Percentiles rank a stretch among this genome's conserved stretches.
These are phyloP conservation scores for Chrysopogon serrulatus DNA, from an alignment of 176 grass and related monocot genomes.

Conservation along the genomic window DNA sequence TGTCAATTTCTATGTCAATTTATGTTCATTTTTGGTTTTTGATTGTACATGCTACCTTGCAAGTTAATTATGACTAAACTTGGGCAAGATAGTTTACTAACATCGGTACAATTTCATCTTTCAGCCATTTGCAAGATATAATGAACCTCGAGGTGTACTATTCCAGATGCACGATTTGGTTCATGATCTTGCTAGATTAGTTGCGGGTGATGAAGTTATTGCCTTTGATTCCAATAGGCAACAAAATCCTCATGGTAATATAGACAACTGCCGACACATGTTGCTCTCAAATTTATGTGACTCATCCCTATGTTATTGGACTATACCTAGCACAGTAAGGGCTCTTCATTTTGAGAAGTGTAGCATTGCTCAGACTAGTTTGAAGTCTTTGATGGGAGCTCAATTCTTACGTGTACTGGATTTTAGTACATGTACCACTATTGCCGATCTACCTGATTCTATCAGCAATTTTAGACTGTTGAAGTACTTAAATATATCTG, in stretches of 20 bases:
- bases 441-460: not conserved
- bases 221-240: not conserved
- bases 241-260: not conserved
- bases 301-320: not conserved
- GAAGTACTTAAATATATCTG: not conserved
- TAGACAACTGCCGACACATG: not conserved
- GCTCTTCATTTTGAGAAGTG: not conserved
- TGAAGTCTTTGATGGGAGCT: not conserved
- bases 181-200: not conserved
- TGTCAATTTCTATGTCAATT: too few species aligned
- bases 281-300: not conserved
- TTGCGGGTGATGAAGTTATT: not conserved
- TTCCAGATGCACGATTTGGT: not conserved
- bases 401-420: not conserved
- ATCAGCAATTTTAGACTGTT: not conserved
- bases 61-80: too few species aligned
- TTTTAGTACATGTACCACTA: not conserved
- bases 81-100: not conserved
- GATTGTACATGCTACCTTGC: not conserved
- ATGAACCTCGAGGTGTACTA: not conserved
- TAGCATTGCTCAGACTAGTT: not conserved
- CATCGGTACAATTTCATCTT: not conserved
- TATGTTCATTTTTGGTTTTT: too few species aligned
- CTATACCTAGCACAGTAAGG: not conserved
- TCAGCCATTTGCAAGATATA: not conserved